These are phyloP conservation scores for Auriscalpium orientale DNA, from an alignment of 768 basidiomycete species.

Conservation along the genomic window DNA sequence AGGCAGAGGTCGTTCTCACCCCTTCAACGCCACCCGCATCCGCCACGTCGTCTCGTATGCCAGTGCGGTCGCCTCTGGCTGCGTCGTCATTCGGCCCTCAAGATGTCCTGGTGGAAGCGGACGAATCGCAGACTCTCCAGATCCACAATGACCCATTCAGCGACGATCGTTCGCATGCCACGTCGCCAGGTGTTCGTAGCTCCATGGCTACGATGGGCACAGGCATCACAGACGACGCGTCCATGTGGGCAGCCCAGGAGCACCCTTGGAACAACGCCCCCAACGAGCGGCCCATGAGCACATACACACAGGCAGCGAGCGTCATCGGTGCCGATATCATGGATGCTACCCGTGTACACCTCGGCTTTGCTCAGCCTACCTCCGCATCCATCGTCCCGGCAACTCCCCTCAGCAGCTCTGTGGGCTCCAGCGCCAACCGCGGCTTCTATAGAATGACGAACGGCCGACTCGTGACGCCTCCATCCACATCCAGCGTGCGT, in stretches of 20 bases:
- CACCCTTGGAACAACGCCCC: conserved; percentile 21
- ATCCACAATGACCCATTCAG: conserved; percentile 49
- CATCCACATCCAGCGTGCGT: conserved; percentile 15
- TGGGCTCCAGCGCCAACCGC: conserved; percentile 26
- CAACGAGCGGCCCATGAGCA: conserved; percentile 48
- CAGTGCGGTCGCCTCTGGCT: conserved; percentile 60
- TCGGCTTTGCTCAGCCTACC: conserved; percentile 36
- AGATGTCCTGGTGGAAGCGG: conserved; percentile 48
- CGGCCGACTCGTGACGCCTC: conserved; percentile 50
- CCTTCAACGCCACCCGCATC: conserved; percentile 33
- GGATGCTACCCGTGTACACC: conserved; percentile 61
- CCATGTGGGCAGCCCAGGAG: conserved; percentile 5
- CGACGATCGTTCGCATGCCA: conserved; percentile 41
- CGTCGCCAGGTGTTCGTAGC: conserved; percentile 15
- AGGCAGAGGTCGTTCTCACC: conserved; percentile 66
- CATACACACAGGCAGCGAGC: conserved; percentile 46
- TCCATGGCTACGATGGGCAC: conserved; percentile 17
- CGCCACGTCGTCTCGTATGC: conserved; percentile 23
- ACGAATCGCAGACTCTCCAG: conserved; percentile 24
- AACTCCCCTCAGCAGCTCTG: conserved; percentile 7
- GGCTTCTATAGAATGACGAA: conserved; percentile 53
- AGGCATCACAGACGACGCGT: conserved; percentile 21
- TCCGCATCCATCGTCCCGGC: conserved; percentile 17
- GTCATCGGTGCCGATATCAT: conserved; percentile 44
- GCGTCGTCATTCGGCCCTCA: conserved; percentile 63